phyloP scores from a whole-genome alignment of 2,329 filamentous ascomycete genomes.

The Cytospora piceae region DNA sequence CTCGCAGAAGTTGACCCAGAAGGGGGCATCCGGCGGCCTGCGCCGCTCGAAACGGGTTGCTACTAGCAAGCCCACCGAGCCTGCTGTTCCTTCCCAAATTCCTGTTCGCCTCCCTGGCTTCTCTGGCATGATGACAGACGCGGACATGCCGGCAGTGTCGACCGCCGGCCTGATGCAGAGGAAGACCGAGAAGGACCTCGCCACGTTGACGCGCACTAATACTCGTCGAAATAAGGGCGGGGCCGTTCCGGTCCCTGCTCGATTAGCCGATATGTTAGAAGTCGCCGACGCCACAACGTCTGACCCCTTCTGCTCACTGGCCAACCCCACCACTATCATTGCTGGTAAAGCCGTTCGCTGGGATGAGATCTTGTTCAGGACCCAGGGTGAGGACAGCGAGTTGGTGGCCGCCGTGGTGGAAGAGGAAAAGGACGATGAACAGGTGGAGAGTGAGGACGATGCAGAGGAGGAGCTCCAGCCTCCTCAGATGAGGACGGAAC shows the following conservation, averaged over 20 bases:
- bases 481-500: neutral
- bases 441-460: neutral
- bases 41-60: conserved; percentile 28
- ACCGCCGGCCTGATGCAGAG: conserved; percentile 35
- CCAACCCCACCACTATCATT: neutral
- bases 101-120: conserved; percentile 40
- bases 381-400: conserved; percentile 34
- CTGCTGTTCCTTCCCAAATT: conserved; percentile 39
- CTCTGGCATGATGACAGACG: conserved; percentile 35
- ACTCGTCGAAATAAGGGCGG: conserved; percentile 50
- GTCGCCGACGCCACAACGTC: neutral
- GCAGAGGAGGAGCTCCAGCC: conserved; percentile 13
- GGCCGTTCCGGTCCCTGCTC: conserved; percentile 39
- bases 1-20: conserved; percentile 26
- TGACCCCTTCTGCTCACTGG: conserved; percentile 8
- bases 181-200: conserved; percentile 47
- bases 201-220: conserved; percentile 47
- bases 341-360: conserved; percentile 40
- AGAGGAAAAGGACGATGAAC: neutral
- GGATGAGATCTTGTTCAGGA: conserved; percentile 39
- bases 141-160: conserved; percentile 29
- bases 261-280: conserved; percentile 34
- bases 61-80: conserved; percentile 34
- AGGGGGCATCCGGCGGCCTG: neutral
- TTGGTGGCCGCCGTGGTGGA: neutral